These are phyloP conservation scores for Lenzites betulinus DNA, from an alignment of 768 basidiomycete species.

Conservation along the genomic window DNA sequence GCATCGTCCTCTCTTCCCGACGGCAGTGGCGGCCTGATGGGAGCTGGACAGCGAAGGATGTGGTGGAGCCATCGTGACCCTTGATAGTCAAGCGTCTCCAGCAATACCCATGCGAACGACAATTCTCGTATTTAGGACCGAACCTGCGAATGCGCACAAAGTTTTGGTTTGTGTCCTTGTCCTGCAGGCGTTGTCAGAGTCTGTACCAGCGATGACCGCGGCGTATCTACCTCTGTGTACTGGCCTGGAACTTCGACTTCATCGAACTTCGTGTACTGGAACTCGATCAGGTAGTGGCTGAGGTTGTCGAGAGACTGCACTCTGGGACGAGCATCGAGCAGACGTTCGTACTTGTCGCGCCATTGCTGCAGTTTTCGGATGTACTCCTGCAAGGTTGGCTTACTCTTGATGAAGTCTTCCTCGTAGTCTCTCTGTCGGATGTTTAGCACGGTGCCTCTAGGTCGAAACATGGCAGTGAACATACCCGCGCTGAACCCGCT, in stretches of 20 bases:
- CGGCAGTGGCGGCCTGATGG: constrained; percentile 84
- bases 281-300: constrained; percentile 94
- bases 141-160: constrained; percentile 93
- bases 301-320: constrained; percentile 82
- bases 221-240: constrained; percentile 78
- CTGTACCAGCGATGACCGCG: not conserved
- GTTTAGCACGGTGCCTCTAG: constrained; percentile 1
- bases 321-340: constrained; percentile 81
- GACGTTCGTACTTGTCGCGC: constrained; percentile 87
- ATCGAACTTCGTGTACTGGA: constrained; percentile 96
- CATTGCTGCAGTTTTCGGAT: constrained; percentile 88
- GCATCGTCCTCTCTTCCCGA: constrained; percentile 90
- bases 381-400: constrained; percentile 83
- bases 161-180: constrained; percentile 91
- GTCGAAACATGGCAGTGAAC: constrained; percentile 22
- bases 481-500: constrained; percentile 56
- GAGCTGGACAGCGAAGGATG: constrained; percentile 89
- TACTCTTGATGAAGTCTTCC: constrained; percentile 82
- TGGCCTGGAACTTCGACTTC: constrained; percentile 99
- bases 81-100: constrained; percentile 91
- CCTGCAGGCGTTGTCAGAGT: constrained; percentile 48
- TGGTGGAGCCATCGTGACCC: constrained; percentile 87
- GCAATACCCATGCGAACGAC: constrained; percentile 80
- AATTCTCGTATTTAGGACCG: constrained; percentile 86
- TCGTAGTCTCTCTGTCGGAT: constrained; percentile 77